Evolutionary conservation across 257 asterid species (phyloP).

Genomic region (Solanum okadae): DNA sequence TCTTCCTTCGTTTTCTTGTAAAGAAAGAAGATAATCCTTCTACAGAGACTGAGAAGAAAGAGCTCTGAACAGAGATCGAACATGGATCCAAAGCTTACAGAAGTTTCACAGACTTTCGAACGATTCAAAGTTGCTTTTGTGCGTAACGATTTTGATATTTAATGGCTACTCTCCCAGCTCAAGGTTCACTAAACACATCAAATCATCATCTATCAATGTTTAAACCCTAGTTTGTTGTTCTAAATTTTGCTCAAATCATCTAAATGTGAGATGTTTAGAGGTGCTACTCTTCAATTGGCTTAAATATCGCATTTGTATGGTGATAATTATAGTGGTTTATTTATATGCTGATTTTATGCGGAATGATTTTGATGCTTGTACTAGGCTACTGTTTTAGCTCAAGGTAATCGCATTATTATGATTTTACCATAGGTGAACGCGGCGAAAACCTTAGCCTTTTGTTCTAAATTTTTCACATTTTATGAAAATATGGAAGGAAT

Average conservation of each 20-base stretch:
- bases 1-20: background rate
- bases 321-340: background rate
- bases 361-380: constrained; percentile 54
- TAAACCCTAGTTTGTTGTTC: background rate
- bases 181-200: constrained; percentile 33
- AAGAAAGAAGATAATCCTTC: background rate
- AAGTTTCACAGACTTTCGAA: constrained; percentile 51
- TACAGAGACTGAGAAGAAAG: background rate
- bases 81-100: constrained; percentile 71
- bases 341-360: constrained; percentile 35
- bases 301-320: too few relatives aligned
- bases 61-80: background rate
- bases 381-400: constrained; percentile 57
- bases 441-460: background rate
- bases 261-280: background rate
- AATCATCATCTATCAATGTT: background rate
- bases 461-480: background rate
- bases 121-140: constrained; percentile 66
- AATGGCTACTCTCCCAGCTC: constrained; percentile 49
- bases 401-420: constrained; percentile 25
- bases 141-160: constrained; percentile 61
- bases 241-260: background rate
- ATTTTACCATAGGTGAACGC: background rate
- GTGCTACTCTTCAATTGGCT: background rate
- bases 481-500: background rate